These are phyloP conservation scores for Ceratobasidium papillatum DNA, from an alignment of 1,284 basidiomycete genomes.

Conservation along the genomic window DNA sequence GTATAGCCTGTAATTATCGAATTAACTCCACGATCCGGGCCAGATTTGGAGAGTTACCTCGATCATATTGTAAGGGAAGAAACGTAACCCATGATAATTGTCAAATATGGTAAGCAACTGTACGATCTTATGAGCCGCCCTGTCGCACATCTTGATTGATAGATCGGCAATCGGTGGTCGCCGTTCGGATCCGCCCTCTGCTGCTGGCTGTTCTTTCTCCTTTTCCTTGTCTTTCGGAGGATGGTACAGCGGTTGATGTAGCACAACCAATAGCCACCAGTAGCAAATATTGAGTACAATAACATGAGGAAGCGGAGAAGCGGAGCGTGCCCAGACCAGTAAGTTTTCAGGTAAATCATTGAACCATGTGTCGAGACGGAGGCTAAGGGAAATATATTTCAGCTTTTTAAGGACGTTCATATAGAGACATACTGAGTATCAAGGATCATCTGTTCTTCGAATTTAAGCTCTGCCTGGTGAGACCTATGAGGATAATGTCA, in stretches of 20 bases:
- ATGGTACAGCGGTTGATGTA: constrained; percentile 71
- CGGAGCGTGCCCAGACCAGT: constrained; percentile 58
- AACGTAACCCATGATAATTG: constrained; percentile 27
- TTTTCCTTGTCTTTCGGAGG: background rate
- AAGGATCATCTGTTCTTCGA: constrained; percentile 7
- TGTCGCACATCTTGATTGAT: constrained; percentile 61
- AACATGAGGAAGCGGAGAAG: constrained; percentile 65
- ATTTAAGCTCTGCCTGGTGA: background rate
- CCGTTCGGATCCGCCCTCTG: constrained; percentile 42
- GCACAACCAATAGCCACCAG: constrained; percentile 70
- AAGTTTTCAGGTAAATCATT: constrained; percentile 61
- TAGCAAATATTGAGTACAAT: constrained; percentile 70
- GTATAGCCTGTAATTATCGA: background rate
- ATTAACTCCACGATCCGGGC: background rate
- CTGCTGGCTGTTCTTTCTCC: background rate
- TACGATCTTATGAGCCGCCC: constrained; percentile 70
- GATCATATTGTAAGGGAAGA: constrained; percentile 26
- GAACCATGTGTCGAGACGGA: constrained; percentile 70
- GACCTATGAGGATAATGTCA: background rate
- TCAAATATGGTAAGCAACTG: constrained; percentile 55
- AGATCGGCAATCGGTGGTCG: constrained; percentile 55
- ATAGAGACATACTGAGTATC: constrained; percentile 12
- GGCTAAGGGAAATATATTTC: constrained; percentile 51
- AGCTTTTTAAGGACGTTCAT: background rate
- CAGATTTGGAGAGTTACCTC: background rate